phyloP scores from a whole-genome alignment of 2,329 filamentous ascomycete genomes.

The Hypoxylon sp. region DNA sequence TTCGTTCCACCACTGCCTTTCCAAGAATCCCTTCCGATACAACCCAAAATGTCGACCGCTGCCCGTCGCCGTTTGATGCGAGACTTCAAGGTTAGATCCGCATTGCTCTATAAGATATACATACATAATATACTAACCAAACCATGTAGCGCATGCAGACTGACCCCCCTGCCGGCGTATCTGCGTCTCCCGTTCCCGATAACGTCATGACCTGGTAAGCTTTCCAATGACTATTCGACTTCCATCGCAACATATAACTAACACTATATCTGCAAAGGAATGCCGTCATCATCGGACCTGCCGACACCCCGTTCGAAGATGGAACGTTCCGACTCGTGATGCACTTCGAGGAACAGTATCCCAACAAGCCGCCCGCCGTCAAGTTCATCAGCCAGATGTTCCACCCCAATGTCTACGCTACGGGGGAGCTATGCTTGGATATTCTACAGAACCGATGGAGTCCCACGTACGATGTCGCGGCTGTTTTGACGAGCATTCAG shows the following conservation, averaged over 20 bases:
- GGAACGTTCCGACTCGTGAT: slow-evolving; percentile 98
- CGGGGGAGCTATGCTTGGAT: slow-evolving; percentile 94
- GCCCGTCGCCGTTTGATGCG: slow-evolving; percentile 97
- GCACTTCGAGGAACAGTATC: slow-evolving; percentile 99
- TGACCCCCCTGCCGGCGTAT: slow-evolving; percentile 95
- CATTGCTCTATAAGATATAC: slow-evolving; percentile 20
- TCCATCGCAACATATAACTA: slow-evolving; percentile 43
- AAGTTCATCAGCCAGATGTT: slow-evolving; percentile 99
- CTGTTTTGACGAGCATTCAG: slow-evolving; percentile 96
- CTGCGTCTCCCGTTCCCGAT: slow-evolving; percentile 93
- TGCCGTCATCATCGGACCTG: slow-evolving; percentile 96
- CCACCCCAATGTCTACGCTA: slow-evolving; percentile 98
- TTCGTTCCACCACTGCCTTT: slow-evolving; percentile 2
- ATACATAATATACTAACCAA: slow-evolving; percentile 41
- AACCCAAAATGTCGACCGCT: slow-evolving; percentile 83
- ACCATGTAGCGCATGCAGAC: slow-evolving; percentile 92
- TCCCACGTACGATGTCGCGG: slow-evolving; percentile 97
- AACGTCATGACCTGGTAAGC: slow-evolving; percentile 96
- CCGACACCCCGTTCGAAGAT: slow-evolving; percentile 97
- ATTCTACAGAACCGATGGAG: slow-evolving; percentile 99
- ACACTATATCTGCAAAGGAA: slow-evolving; percentile 75
- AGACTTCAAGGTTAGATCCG: slow-evolving; percentile 87
- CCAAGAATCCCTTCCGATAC: slow-evolving; percentile 4
- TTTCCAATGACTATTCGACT: slow-evolving; percentile 39
- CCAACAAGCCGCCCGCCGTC: slow-evolving; percentile 96